phyloP scores from a whole-genome alignment of 805 yeast genomes.

The Kluyveromyces starmeri region DNA sequence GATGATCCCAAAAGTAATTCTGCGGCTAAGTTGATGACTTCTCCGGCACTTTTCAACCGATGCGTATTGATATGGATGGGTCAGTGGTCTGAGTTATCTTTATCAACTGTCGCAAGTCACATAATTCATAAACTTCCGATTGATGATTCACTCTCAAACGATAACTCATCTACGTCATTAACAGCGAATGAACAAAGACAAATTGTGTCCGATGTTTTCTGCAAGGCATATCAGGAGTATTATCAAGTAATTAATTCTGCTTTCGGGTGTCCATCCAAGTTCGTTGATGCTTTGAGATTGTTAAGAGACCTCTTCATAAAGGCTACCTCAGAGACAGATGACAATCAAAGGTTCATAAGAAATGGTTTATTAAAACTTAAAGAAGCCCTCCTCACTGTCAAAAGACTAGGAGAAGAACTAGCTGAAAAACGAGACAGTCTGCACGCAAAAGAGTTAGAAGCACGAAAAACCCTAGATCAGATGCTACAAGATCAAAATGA shows the following conservation, averaged over 20 bases:
- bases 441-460: constrained; percentile 52
- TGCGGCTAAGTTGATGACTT: constrained; percentile 46
- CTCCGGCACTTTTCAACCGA: constrained; percentile 85
- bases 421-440: constrained; percentile 45
- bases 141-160: constrained; percentile 27
- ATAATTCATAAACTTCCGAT: constrained; percentile 42
- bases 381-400: constrained; percentile 70
- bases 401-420: constrained; percentile 45
- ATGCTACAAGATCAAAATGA: constrained; percentile 84
- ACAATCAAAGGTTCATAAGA: constrained; percentile 60
- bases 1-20: constrained; percentile 37
- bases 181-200: constrained; percentile 31
- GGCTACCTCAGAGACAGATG: constrained; percentile 45
- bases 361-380: constrained; percentile 65
- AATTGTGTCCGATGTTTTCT: constrained; percentile 38
- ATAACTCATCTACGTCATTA: constrained; percentile 1
- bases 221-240: constrained; percentile 36
- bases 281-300: constrained; percentile 39
- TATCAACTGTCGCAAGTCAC: constrained; percentile 41
- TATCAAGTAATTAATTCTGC: constrained; percentile 3
- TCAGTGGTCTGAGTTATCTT: constrained; percentile 53
- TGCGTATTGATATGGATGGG: constrained; percentile 90
- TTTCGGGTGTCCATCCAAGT: constrained; percentile 43
- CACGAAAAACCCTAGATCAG: constrained; percentile 57
- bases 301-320: constrained; percentile 36